Evolutionary conservation across 805 yeast species (phyloP).

Genomic region (Yamadazyma olivae): DNA sequence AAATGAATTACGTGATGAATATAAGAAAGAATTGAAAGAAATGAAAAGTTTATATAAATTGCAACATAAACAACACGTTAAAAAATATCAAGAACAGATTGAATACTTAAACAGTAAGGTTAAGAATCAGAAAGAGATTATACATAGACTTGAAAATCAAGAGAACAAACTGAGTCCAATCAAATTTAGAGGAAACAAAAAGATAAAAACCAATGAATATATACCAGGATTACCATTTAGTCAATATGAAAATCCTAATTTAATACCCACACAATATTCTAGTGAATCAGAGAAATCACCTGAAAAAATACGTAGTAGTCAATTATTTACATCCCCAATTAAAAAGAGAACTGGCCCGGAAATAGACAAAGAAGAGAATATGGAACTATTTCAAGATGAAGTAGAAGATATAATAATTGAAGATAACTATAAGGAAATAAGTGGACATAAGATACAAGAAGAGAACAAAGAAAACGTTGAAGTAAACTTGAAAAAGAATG

Average conservation of each 20-base stretch:
- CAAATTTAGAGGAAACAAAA: background rate
- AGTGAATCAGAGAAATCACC: slow-evolving; percentile 9
- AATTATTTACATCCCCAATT: slow-evolving; percentile 1
- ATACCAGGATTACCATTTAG: background rate
- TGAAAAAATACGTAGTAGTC: background rate
- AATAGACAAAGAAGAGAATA: background rate
- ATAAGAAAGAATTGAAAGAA: slow-evolving; percentile 6
- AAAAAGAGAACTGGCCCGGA: background rate
- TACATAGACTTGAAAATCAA: background rate
- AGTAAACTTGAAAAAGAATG: slow-evolving; percentile 1
- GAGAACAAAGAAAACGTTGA: background rate
- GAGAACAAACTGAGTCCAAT: background rate
- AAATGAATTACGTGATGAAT: slow-evolving; percentile 3
- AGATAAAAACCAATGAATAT: background rate
- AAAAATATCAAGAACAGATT: slow-evolving; percentile 10
- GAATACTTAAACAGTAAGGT: background rate
- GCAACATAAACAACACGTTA: slow-evolving; percentile 12
- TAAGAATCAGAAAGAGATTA: background rate
- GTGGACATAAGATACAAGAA: background rate
- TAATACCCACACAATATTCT: slow-evolving; percentile 12
- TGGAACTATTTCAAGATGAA: background rate
- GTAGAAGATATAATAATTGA: background rate
- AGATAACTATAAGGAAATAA: too few species aligned
- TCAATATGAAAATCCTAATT: slow-evolving; percentile 4
- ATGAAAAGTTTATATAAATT: slow-evolving; percentile 9